These are phyloP conservation scores for Botryobasidium botryosum DNA, from an alignment of 768 basidiomycete genomes.

Conservation along the genomic window DNA sequence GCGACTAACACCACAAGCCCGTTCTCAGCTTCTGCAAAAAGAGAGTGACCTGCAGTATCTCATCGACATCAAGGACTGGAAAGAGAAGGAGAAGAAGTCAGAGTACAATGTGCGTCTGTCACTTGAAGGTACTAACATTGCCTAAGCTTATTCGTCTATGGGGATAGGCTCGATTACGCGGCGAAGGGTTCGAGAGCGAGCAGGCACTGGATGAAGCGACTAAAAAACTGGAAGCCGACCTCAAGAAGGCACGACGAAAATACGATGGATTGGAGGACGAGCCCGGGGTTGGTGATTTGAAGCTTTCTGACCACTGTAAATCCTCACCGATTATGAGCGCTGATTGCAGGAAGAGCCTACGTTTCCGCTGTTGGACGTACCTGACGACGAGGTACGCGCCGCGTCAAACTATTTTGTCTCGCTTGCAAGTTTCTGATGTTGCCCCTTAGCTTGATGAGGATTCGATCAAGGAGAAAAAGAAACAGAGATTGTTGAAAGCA, in stretches of 20 bases:
- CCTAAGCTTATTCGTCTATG: background rate
- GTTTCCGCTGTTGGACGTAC: constrained; percentile 82
- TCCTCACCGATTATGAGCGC: background rate
- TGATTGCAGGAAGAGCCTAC: constrained; percentile 50
- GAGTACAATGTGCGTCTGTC: constrained; percentile 29
- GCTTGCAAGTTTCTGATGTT: background rate
- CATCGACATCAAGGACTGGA: constrained; percentile 43
- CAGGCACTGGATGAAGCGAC: constrained; percentile 55
- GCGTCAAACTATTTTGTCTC: background rate
- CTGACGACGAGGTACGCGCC: constrained; percentile 63
- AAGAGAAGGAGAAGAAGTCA: constrained; percentile 40
- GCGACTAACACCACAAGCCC: background rate
- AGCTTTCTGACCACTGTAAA: constrained; percentile 2
- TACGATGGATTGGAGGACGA: constrained; percentile 60
- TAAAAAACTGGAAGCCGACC: constrained; percentile 66
- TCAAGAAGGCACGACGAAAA: constrained; percentile 68
- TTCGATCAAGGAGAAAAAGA: constrained; percentile 81
- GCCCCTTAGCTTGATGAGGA: constrained; percentile 67
- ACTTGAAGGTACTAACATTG: background rate
- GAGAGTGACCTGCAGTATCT: constrained; percentile 58
- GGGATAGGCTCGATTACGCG: constrained; percentile 19
- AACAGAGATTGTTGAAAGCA: constrained; percentile 83
- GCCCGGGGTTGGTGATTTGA: constrained; percentile 23
- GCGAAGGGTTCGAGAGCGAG: constrained; percentile 43
- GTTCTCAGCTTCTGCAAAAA: constrained; percentile 45